Evolutionary conservation across 805 yeast genomes (phyloP), one percentile per base, ranked within the genome.

Genomic region (Candida nanaspora): DNA sequence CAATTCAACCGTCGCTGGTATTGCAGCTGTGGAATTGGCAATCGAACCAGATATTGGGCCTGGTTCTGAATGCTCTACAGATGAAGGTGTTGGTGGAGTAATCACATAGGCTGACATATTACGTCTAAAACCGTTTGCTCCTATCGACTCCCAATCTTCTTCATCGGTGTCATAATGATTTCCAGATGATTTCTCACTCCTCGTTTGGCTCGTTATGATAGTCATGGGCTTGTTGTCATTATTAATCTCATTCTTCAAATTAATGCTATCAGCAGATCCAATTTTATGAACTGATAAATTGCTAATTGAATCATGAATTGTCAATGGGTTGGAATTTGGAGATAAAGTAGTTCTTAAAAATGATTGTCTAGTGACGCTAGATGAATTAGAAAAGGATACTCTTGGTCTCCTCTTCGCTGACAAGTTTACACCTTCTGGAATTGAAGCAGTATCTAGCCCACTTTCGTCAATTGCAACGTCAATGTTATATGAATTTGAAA

Each of bases 121-220:
- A 33, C 49, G 55, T 32, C 58, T 47, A 25, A 87, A 65, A 33
- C 76, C 66, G 30, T 75, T 81, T 0, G 96, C 88, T 1, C 97
- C 97, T 40, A 89, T 82, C 0, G 87, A 65, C 46, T 80, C 84
- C 98, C 98, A 91, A 61, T 91, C 98, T 61, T 91, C 98, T 56
- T 91, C 98, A 60, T 91, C 98, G 0, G 98, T 91, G 53, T 86
- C 95, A 34, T 80, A 72, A 39, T 38, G 33, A 3, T 45, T 40
- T 11, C 35, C 21, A 11, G 25, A 6, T n/a, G 35, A 25, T 13
- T 13, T 15, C 26, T 22, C 20, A 4, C 31, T 13, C 38, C 10
- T 10, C 16, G 18, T 32, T 39, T 30, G 23, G 18, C 16, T n/a
- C n/a, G n/a, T n/a, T n/a, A n/a, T n/a, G n/a, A n/a, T n/a, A 15